These are phyloP conservation scores for Encephalitozoon hellem DNA, from an alignment of 371 early-diverging fungal genomes.

Conservation along the genomic window DNA sequence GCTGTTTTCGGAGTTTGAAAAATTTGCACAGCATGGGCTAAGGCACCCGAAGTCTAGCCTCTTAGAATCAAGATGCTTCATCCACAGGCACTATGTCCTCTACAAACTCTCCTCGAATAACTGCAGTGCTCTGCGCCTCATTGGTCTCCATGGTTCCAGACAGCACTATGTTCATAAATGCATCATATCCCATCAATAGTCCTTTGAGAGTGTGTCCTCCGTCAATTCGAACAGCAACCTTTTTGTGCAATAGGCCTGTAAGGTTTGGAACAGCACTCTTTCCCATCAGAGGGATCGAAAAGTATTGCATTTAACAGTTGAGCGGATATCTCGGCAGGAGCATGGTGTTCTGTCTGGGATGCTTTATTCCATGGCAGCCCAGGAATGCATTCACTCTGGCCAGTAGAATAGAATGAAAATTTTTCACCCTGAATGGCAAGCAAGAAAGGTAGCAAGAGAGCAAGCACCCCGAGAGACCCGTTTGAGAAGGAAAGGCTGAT, in stretches of 20 bases:
- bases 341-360: not conserved
- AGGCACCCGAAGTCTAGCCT: too few relatives aligned
- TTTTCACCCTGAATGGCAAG: conserved; percentile 44
- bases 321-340: not conserved
- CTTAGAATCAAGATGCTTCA: not conserved
- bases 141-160: not conserved
- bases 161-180: conserved; percentile 25
- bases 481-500: conserved; percentile 95
- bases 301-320: not conserved
- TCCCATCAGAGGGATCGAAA: not conserved
- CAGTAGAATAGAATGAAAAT: not conserved
- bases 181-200: conserved; percentile 7
- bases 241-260: conserved; percentile 6
- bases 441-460: conserved; percentile 26
- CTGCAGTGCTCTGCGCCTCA: not conserved
- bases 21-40: conserved; percentile 4
- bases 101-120: conserved; percentile 2
- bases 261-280: conserved; percentile 2
- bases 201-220: not conserved
- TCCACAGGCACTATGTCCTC: not conserved
- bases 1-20: conserved; percentile 35
- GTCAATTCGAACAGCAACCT: not conserved
- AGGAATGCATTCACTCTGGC: not conserved
- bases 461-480: conserved; percentile 74
- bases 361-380: not conserved